Conservation (phyloP, 2,329 filamentous ascomycete species). For the Gyromitra esculenta region DNA sequence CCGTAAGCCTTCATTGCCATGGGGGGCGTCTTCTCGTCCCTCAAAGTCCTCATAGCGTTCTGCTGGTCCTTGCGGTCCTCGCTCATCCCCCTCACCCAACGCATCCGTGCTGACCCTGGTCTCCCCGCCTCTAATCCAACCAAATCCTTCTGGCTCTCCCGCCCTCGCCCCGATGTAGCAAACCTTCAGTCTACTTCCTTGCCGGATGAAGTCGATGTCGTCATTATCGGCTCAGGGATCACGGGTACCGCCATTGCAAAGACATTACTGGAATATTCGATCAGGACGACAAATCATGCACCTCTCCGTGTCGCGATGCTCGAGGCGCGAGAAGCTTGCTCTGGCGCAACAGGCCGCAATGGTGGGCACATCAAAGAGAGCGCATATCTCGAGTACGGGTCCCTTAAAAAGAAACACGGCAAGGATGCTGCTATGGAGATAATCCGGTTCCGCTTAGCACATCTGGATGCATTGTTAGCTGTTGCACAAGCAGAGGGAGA, state of each 20-base stretch:
- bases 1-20: conserved; percentile 2
- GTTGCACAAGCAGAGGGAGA: conserved; percentile 60
- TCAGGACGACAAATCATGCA: conserved; percentile 24
- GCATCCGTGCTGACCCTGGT: conserved; percentile 59
- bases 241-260: conserved; percentile 63
- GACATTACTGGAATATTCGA: conserved; percentile 57
- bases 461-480: conserved; percentile 61
- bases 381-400: conserved; percentile 62
- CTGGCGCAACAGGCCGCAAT: conserved; percentile 67
- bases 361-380: conserved; percentile 66
- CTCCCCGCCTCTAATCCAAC: conserved; percentile 63
- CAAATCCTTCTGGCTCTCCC: conserved; percentile 63
- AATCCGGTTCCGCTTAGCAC: conserved; percentile 63
- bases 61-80: conserved; percentile 23
- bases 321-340: conserved; percentile 66
- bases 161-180: conserved; percentile 62
- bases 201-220: conserved; percentile 63
- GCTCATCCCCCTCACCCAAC: conserved; percentile 27
- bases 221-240: conserved; percentile 69
- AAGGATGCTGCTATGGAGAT: conserved; percentile 61
- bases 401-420: conserved; percentile 59
- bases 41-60: conserved; percentile 35
- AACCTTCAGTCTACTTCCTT: conserved; percentile 59
- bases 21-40: conserved; percentile 38
- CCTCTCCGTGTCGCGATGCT: conserved; percentile 62